These are phyloP conservation scores for Porphyrellus cyaneotinctus DNA, from an alignment of 768 basidiomycete species.

Conservation along the genomic window DNA sequence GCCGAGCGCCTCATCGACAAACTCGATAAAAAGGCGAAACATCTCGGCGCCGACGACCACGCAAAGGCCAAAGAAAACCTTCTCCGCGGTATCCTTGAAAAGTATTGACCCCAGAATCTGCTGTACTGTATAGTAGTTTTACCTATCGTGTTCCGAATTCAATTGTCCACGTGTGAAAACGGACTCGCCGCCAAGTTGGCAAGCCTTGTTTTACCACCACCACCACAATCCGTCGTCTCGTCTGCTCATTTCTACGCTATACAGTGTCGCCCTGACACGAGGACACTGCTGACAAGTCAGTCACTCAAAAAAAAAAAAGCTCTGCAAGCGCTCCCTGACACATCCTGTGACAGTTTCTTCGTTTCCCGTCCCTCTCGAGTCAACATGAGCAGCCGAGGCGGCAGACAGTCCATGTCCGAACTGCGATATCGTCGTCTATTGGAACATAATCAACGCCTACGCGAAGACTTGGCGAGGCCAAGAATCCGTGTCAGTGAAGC, in stretches of 20 bases:
- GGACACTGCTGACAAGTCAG: slow-evolving; percentile 1
- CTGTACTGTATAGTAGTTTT: slow-evolving; percentile 12
- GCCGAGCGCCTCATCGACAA: slow-evolving; percentile 49
- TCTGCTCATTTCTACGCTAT: background rate
- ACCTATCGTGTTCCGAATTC: background rate
- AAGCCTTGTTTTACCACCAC: slow-evolving; percentile 10
- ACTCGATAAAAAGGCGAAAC: slow-evolving; percentile 53
- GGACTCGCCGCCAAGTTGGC: background rate
- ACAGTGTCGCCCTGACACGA: background rate
- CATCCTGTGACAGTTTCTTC: background rate
- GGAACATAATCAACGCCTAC: slow-evolving; percentile 70
- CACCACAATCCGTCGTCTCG: slow-evolving; percentile 7
- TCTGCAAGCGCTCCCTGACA: background rate
- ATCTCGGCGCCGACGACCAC: slow-evolving; percentile 31
- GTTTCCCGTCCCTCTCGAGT: background rate
- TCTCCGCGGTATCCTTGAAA: slow-evolving; percentile 33
- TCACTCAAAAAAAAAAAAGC: background rate
- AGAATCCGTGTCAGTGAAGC: slow-evolving; percentile 73
- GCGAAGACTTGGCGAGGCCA: slow-evolving; percentile 70
- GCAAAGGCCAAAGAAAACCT: slow-evolving; percentile 33
- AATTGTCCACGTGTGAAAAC: slow-evolving; percentile 23
- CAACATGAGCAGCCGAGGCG: slow-evolving; percentile 59
- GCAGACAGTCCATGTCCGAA: slow-evolving; percentile 73
- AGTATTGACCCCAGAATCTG: slow-evolving; percentile 18
- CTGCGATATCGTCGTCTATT: slow-evolving; percentile 73